These are phyloP conservation scores for Citrus maxima DNA, from an alignment of 345 rosid genomes.

Conservation along the genomic window DNA sequence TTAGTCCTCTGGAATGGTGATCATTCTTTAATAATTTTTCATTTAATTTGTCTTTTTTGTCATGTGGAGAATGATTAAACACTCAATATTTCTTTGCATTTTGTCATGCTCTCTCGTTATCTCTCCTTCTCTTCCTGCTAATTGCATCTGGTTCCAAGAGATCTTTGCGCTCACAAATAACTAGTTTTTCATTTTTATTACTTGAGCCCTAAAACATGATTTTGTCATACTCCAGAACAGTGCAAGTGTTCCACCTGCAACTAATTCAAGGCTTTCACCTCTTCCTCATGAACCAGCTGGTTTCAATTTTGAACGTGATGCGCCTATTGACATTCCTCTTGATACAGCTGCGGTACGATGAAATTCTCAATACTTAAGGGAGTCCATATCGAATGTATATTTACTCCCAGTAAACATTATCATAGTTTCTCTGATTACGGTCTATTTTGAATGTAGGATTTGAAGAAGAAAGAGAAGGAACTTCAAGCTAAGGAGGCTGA, in stretches of 20 bases:
- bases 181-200: neutral
- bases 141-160: neutral
- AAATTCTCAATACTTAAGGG: slow-evolving; percentile 26
- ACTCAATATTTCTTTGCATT: neutral
- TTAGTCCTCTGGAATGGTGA: neutral
- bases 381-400: slow-evolving; percentile 5
- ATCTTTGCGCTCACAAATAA: neutral
- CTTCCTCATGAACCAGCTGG: slow-evolving; percentile 95
- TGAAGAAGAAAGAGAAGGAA: slow-evolving; percentile 86
- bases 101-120: neutral
- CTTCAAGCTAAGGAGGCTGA: slow-evolving; percentile 98
- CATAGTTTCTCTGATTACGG: slow-evolving; percentile 13
- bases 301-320: slow-evolving; percentile 62
- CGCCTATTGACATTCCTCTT: slow-evolving; percentile 90
- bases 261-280: slow-evolving; percentile 90
- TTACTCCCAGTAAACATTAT: slow-evolving; percentile 5
- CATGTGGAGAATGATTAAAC: neutral
- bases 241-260: slow-evolving; percentile 55
- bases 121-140: neutral
- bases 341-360: slow-evolving; percentile 44
- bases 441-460: slow-evolving; percentile 48
- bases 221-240: slow-evolving; percentile 40
- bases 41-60: neutral
- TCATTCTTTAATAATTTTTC: neutral
- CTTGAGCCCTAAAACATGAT: neutral